A percentile compares a stretch with the other conserved stretches of the same genome.
phyloP scores from a whole-genome alignment of 164 flowering plant genomes.

The Vitis rupestris region DNA sequence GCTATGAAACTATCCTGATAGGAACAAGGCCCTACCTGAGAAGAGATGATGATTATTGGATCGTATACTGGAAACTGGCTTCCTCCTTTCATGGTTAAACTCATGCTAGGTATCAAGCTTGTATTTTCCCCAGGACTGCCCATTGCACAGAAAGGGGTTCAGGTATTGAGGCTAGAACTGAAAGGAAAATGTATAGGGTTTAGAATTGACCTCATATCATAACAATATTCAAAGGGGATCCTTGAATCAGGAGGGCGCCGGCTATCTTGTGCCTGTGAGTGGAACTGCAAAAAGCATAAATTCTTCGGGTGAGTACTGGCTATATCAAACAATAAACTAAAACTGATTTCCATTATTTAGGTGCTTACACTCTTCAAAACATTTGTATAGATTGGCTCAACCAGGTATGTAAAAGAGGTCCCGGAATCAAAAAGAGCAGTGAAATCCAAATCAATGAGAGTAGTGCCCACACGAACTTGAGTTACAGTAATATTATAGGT shows the following conservation, averaged over 20 bases:
- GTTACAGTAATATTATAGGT: slow-evolving; percentile 47
- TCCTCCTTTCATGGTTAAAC: slow-evolving; percentile 58
- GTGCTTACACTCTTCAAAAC: slow-evolving; percentile 51
- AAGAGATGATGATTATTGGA: slow-evolving; percentile 57
- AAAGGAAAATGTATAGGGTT: slow-evolving; percentile 2
- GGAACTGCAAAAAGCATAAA: slow-evolving; percentile 40
- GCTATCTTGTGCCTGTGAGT: slow-evolving; percentile 45
- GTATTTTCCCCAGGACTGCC: slow-evolving; percentile 49
- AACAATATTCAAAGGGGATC: slow-evolving; percentile 71
- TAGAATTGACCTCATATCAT: slow-evolving; percentile 49
- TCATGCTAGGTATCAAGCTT: slow-evolving; percentile 49
- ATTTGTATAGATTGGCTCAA: slow-evolving; percentile 44
- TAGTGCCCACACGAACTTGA: slow-evolving; percentile 47
- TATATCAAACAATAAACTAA: neutral
- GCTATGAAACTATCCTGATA: neutral
- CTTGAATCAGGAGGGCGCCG: slow-evolving; percentile 44
- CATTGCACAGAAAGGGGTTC: slow-evolving; percentile 11
- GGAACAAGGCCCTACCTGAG: slow-evolving; percentile 32
- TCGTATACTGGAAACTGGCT: slow-evolving; percentile 40
- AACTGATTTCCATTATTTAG: neutral
- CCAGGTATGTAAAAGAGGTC: slow-evolving; percentile 66
- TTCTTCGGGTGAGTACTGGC: neutral
- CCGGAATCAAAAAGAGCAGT: slow-evolving; percentile 70
- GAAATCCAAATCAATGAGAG: slow-evolving; percentile 39
- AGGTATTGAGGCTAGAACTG: neutral